Evolutionary conservation across 2,329 filamentous ascomycete genomes (phyloP), one percentile per base, ranked within the genome.

Genomic region (Paraconiothyrium brasiliense): DNA sequence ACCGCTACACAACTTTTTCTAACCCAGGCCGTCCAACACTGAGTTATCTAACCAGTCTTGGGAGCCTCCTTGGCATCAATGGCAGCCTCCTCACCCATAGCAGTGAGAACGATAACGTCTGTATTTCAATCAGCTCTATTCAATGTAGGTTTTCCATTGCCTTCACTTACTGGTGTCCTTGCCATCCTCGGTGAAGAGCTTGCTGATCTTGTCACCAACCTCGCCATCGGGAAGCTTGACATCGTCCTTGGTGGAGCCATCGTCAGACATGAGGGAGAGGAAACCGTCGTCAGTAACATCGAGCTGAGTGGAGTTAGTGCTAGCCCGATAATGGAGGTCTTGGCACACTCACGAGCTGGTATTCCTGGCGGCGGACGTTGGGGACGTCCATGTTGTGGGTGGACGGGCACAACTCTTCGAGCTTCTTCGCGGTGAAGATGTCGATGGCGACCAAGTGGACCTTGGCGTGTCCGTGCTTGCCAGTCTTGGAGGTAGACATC

Each of bases 401-500:
- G 81, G 95, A 99, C 75, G 95, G 95, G 84, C 90, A 97, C 68
- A 99, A 90, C 86, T 99, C 96, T 87, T 99, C 95, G 73, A 97
- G 89, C 90, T 99, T 99, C 92, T 97, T 99, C 89, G 88, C 88
- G 72, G 94, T 99, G 91, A 99, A 99, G 87, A 99, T 98, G 83
- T 99, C 95, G 82, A 96, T 89, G 81, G 93, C 95, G 79, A 97
- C 91, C 77, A 99, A 86, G 86, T 99, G 94, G 83, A 99, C 95
- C 91, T 99, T 99, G 86, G 95, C 95, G 92, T 99, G 96, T 84
- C 95, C 95, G 92, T 99, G 95, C 93, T 99, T 99, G 86, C 95
- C 95, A 75, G 95, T 99, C 94, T 99, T 99, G 84, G 95, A 99
- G 87, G 95, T 99, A 75, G 93, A 97, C 96, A 99, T 99, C 81